Evolutionary conservation across 1,284 basidiomycete species (phyloP).

Genomic region (Papiliotrema nemorosa): DNA sequence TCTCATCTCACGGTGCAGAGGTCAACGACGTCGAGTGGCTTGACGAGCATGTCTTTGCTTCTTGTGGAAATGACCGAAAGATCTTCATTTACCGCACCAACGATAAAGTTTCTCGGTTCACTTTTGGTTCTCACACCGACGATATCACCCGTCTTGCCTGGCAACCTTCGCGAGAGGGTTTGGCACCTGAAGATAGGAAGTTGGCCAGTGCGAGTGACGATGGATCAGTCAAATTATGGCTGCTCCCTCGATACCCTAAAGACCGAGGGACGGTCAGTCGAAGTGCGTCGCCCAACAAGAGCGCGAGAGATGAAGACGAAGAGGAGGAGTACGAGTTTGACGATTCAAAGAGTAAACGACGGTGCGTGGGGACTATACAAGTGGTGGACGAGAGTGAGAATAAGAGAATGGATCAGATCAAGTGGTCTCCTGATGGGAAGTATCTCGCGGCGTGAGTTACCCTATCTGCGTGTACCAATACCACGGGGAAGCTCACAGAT

Average conservation of each 20-base stretch:
- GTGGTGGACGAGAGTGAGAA: conserved; percentile 39
- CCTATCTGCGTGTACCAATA: no score
- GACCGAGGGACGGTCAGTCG: conserved; percentile 18
- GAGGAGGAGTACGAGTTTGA: conserved; percentile 4
- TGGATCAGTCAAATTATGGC: conserved; percentile 41
- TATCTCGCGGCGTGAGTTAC: conserved; percentile 46
- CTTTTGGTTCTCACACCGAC: conserved; percentile 42
- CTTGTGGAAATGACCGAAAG: conserved; percentile 40
- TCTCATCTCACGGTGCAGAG: conserved; percentile 40
- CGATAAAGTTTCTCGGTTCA: conserved; percentile 34
- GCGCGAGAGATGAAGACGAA: conserved; percentile 14
- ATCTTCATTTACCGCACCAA: conserved; percentile 38
- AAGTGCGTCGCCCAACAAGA: conserved; percentile 4
- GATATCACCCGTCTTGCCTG: conserved; percentile 41
- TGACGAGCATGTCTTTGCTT: conserved; percentile 44
- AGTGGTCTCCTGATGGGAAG: conserved; percentile 39
- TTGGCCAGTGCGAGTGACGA: conserved; percentile 43
- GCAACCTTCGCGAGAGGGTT: conserved; percentile 23
- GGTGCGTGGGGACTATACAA: conserved; percentile 29
- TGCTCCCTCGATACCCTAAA: conserved; percentile 32
- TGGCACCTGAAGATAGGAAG: conserved; percentile 12
- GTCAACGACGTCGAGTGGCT: conserved; percentile 49
- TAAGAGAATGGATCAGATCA: conserved; percentile 40
- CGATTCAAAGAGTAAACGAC: conserved; percentile 20
- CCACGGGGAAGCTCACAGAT: conserved; percentile 7